These are phyloP conservation scores for Colletotrichum gloeosporioides DNA, from an alignment of 2,329 filamentous ascomycete genomes.

Conservation along the genomic window DNA sequence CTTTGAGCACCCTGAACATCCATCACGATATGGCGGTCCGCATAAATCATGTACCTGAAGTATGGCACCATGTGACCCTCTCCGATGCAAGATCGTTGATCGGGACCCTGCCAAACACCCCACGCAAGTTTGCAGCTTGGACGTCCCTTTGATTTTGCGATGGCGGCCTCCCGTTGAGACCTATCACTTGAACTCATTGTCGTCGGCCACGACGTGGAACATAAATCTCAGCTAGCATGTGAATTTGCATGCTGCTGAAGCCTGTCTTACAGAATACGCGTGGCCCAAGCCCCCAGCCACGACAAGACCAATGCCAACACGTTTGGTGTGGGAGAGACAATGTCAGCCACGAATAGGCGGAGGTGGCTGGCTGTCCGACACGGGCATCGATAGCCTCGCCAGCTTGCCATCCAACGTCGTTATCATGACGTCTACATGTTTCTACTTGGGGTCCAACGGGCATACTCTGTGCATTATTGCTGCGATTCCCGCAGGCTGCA, in stretches of 20 bases:
- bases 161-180: not conserved
- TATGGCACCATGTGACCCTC: not conserved
- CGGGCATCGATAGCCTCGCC: constrained; percentile 1
- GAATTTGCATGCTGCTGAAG: not conserved
- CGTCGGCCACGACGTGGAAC: not conserved
- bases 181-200: not conserved
- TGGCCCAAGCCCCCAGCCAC: not conserved
- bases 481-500: not conserved
- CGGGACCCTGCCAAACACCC: not conserved
- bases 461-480: not conserved
- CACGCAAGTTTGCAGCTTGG: not conserved
- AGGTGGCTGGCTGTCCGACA: constrained; percentile 2
- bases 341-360: not conserved
- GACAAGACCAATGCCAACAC: not conserved
- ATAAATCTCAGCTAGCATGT: not conserved
- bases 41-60: not conserved
- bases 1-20: not conserved
- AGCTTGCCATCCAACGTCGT: not conserved
- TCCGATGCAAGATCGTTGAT: constrained; percentile 5
- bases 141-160: not conserved
- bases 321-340: not conserved
- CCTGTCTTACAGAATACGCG: not conserved
- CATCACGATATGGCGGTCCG: not conserved
- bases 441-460: not conserved
- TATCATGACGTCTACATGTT: not conserved